Conservation (phyloP, 805 yeast species). For the Monosporozyma solicola region DNA sequence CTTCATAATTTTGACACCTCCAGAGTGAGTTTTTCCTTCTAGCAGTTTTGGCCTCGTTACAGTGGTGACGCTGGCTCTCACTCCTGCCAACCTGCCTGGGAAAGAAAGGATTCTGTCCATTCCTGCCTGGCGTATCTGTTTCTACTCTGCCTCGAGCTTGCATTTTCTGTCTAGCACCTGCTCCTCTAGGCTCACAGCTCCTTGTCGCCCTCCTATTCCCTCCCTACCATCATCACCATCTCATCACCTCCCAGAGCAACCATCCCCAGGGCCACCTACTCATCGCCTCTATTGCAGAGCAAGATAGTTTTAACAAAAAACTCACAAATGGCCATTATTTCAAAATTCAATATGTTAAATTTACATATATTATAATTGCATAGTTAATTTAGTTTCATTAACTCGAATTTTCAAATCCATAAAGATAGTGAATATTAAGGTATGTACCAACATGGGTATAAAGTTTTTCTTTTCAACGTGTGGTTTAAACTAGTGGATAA, state of each 20-base stretch:
- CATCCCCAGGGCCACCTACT: neutral
- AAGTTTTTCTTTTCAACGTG: neutral
- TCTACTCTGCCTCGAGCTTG: too few relatives aligned
- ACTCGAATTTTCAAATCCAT: neutral
- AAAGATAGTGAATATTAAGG: slow-evolving; percentile 2
- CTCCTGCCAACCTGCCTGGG: too few relatives aligned
- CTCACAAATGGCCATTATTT: neutral
- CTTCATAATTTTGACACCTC: too few relatives aligned
- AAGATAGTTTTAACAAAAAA: neutral
- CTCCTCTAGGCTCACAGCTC: too few relatives aligned
- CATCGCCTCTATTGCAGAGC: neutral
- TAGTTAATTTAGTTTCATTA: neutral
- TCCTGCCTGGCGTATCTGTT: too few relatives aligned
- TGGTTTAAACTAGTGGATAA: neutral
- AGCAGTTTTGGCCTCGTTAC: too few relatives aligned
- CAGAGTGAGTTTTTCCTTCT: too few relatives aligned
- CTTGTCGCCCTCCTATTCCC: neutral
- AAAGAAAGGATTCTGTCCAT: too few relatives aligned
- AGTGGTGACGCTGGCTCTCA: too few relatives aligned
- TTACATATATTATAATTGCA: neutral
- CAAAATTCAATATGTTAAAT: neutral
- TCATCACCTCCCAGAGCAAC: neutral
- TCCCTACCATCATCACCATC: neutral
- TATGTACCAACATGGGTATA: slow-evolving; percentile 1
- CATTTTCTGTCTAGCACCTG: too few relatives aligned